A percentile compares a stretch with the other conserved stretches of the same genome.
phyloP scores from a whole-genome alignment of 1,284 basidiomycete genomes.

The Ganoderma resinaceum region DNA sequence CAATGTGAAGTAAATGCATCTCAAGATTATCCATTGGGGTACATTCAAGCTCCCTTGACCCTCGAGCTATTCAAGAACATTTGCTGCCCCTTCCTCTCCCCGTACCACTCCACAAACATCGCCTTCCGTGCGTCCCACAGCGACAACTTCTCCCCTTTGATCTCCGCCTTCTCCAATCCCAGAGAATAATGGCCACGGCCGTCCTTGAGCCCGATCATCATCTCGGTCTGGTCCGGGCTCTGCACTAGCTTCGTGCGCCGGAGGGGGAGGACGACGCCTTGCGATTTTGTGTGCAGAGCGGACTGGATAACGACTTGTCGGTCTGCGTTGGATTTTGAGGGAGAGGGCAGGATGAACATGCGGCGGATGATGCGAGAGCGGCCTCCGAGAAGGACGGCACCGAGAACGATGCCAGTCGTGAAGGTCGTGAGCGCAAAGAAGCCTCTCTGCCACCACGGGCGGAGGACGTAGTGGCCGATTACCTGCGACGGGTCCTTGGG shows the following conservation, averaged over 20 bases:
- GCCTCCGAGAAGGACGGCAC: conserved; percentile 42
- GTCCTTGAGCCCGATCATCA: conserved; percentile 46
- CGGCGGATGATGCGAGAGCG: conserved; percentile 46
- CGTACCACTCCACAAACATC: conserved; percentile 35
- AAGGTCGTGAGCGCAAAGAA: conserved; percentile 42
- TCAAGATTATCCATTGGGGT: not conserved
- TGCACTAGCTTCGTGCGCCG: conserved; percentile 17
- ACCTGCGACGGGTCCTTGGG: conserved; percentile 6
- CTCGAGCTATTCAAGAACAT: conserved; percentile 23
- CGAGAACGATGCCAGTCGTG: conserved; percentile 42
- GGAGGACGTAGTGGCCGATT: conserved; percentile 37
- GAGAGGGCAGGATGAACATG: conserved; percentile 33
- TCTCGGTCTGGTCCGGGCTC: conserved; percentile 38
- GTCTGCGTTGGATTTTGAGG: conserved; percentile 5
- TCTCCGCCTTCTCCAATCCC: conserved; percentile 42
- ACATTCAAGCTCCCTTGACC: conserved; percentile 9
- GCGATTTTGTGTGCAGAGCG: conserved; percentile 42
- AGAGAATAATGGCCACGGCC: conserved; percentile 50
- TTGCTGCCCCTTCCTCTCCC: conserved; percentile 26
- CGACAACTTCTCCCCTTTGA: conserved; percentile 42
- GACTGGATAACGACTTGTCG: conserved; percentile 44
- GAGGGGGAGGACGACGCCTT: conserved; percentile 42
- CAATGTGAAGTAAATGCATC: not conserved
- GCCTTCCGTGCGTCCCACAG: conserved; percentile 32
- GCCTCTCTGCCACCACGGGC: conserved; percentile 47